Percentiles rank a stretch among this genome's conserved stretches.
Evolutionary conservation across 2,329 filamentous ascomycete genomes (phyloP).

Genomic region (Nothomitra cinnamomea): DNA sequence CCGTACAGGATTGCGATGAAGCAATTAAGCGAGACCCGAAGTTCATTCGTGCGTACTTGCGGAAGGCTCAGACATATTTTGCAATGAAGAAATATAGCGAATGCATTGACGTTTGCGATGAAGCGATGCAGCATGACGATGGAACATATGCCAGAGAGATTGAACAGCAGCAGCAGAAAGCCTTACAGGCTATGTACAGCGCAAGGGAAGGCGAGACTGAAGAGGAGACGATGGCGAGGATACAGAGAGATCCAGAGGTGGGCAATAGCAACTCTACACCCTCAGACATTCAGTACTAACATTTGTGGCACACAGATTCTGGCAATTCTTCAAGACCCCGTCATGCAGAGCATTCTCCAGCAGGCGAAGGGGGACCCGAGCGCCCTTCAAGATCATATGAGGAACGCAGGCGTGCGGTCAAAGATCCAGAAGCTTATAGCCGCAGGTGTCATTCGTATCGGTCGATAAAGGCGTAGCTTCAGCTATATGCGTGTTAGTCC

Average conservation of each 20-base stretch:
- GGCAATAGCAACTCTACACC: constrained; percentile 20
- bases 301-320: constrained; percentile 42
- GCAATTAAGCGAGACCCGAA: constrained; percentile 81
- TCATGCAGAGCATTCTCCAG: constrained; percentile 95
- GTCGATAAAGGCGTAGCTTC: constrained; percentile 26
- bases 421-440: constrained; percentile 94
- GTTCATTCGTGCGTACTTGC: constrained; percentile 91
- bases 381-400: constrained; percentile 93
- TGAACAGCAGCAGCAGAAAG: constrained; percentile 86
- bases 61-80: constrained; percentile 88
- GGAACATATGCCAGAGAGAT: constrained; percentile 82
- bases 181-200: constrained; percentile 73
- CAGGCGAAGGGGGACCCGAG: constrained; percentile 89
- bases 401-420: constrained; percentile 62
- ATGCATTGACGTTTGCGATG: constrained; percentile 74
- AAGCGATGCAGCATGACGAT: constrained; percentile 61
- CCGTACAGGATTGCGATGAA: constrained; percentile 77
- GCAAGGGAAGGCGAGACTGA: constrained; percentile 89
- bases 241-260: constrained; percentile 82
- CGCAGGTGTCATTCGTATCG: constrained; percentile 76
- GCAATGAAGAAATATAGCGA: constrained; percentile 98
- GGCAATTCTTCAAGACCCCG: constrained; percentile 78
- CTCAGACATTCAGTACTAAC: not conserved
- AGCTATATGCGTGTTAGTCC: not conserved
- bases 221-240: constrained; percentile 81